Percentiles rank a stretch among this genome's conserved stretches.
Conservation (phyloP, 2,329 filamentous ascomycete species). For the Penicillium olsonii region DNA sequence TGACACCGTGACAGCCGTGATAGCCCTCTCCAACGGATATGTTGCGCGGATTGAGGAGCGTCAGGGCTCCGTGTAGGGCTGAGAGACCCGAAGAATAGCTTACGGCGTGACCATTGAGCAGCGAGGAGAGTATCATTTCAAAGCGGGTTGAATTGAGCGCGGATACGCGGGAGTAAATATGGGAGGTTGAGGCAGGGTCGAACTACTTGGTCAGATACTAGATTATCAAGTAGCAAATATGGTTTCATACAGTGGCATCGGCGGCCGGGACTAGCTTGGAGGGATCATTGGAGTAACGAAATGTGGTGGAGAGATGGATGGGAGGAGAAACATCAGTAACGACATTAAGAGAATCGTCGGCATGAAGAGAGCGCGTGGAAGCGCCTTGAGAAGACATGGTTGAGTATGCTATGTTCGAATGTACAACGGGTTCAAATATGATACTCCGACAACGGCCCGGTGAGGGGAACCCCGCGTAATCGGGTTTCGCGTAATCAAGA, state of each 20-base stretch:
- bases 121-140: conserved; percentile 74
- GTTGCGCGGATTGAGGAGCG: conserved; percentile 78
- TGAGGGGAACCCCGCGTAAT: conserved; percentile 17
- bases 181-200: conserved; percentile 41
- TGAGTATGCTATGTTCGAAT: conserved; percentile 17
- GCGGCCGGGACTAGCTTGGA: conserved; percentile 58
- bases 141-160: conserved; percentile 81
- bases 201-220: conserved; percentile 15
- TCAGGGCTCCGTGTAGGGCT: conserved; percentile 83
- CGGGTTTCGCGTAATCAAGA: conserved; percentile 23
- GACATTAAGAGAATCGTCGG: conserved; percentile 73
- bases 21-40: conserved; percentile 85
- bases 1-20: conserved; percentile 89
- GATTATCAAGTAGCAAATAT: not conserved
- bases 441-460: conserved; percentile 8
- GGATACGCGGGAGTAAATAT: conserved; percentile 81
- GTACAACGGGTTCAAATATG: conserved; percentile 9
- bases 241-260: conserved; percentile 55
- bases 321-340: conserved; percentile 82
- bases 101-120: conserved; percentile 67
- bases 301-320: conserved; percentile 89
- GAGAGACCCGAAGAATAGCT: conserved; percentile 84
- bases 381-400: conserved; percentile 43
- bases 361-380: conserved; percentile 75
- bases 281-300: conserved; percentile 75